A percentile compares a stretch with the other conserved stretches of the same genome.
These are phyloP conservation scores for Cynanchum wilfordii DNA, from an alignment of 257 asterid species.

Conservation along the genomic window DNA sequence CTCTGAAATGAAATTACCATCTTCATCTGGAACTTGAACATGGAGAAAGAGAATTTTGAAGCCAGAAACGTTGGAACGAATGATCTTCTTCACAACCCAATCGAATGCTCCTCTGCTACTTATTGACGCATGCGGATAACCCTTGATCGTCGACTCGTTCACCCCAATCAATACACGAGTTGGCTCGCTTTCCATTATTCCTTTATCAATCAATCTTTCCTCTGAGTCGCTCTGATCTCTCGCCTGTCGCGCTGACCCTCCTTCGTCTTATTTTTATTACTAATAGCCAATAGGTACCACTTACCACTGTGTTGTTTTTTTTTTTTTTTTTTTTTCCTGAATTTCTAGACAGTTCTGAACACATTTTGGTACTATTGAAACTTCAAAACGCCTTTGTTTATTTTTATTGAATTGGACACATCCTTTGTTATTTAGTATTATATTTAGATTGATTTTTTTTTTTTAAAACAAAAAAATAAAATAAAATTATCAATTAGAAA, in stretches of 20 bases:
- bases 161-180: slow-evolving; percentile 77
- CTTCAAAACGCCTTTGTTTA: no score
- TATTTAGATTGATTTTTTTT: no score
- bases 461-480: no score
- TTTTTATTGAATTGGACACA: no score
- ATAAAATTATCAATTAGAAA: no score
- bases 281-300: no score
- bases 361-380: no score
- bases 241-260: neutral
- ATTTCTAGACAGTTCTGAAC: neutral
- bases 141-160: slow-evolving; percentile 75
- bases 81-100: slow-evolving; percentile 69
- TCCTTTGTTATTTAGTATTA: no score
- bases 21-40: slow-evolving; percentile 83
- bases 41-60: slow-evolving; percentile 69
- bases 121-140: slow-evolving; percentile 79
- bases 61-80: slow-evolving; percentile 59
- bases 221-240: neutral
- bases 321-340: neutral
- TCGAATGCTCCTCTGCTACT: slow-evolving; percentile 83
- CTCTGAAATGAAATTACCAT: slow-evolving; percentile 33
- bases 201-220: neutral
- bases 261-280: no score
- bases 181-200: slow-evolving; percentile 42
- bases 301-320: no score